phyloP scores from a whole-genome alignment of 352 stramenopile genomes.

The Globisporangium okanoganense region DNA sequence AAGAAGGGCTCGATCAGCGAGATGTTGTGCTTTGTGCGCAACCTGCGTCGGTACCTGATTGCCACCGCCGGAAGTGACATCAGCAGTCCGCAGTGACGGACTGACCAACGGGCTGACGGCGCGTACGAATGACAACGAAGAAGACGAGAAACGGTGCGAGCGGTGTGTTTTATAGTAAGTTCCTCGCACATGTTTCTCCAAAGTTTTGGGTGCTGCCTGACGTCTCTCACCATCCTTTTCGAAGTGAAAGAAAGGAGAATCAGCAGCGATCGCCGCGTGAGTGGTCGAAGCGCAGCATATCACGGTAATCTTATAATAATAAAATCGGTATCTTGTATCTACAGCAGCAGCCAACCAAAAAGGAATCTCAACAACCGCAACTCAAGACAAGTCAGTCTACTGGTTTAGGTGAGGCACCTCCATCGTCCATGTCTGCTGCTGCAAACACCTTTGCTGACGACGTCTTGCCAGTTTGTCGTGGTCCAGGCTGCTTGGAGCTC shows the following conservation, averaged over 20 bases:
- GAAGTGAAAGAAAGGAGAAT: constrained; percentile 6
- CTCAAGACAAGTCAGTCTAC: background rate
- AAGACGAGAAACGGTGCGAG: background rate
- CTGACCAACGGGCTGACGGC: constrained; percentile 16
- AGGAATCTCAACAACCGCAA: background rate
- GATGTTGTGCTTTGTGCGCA: constrained; percentile 75
- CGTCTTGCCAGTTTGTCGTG: background rate
- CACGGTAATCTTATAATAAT: constrained; percentile 16
- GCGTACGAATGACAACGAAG: background rate
- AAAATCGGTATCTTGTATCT: constrained; percentile 15
- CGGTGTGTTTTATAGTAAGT: constrained; percentile 9
- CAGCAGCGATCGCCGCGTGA: background rate
- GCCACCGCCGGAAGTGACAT: constrained; percentile 39
- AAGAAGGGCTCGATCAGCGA: constrained; percentile 79
- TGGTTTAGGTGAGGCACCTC: background rate
- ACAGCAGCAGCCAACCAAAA: background rate
- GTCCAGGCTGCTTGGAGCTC: constrained; percentile 6
- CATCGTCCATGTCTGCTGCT: background rate
- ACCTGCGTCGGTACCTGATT: constrained; percentile 65
- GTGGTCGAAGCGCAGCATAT: constrained; percentile 1
- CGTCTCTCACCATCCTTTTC: background rate
- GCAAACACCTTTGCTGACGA: constrained; percentile 14
- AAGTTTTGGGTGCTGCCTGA: constrained; percentile 7
- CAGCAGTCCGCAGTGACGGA: constrained; percentile 17
- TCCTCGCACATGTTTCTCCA: constrained; percentile 2